These are phyloP conservation scores for Trifolium fragiferum DNA, from an alignment of 306 rosid genomes.

Conservation along the genomic window DNA sequence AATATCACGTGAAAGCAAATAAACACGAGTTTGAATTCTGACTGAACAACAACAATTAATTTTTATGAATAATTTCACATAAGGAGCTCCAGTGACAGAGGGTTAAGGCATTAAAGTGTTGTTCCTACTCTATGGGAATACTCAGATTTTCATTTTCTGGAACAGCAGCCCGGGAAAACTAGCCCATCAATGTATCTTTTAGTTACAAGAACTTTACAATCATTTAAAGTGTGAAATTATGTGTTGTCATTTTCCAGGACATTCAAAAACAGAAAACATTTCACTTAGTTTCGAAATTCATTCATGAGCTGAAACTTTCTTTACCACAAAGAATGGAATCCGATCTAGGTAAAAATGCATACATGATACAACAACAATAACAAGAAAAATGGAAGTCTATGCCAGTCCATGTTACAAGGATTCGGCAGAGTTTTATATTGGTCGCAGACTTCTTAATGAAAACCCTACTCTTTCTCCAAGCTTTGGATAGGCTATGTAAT, in stretches of 20 bases:
- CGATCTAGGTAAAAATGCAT: constrained; percentile 9
- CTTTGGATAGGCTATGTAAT: neutral
- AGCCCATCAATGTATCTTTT: constrained; percentile 25
- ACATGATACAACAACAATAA: neutral
- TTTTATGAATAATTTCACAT: constrained; percentile 17
- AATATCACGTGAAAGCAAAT: constrained; percentile 11
- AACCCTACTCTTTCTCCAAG: neutral
- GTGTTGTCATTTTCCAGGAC: constrained; percentile 20
- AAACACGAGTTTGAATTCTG: constrained; percentile 17
- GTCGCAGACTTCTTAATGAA: neutral
- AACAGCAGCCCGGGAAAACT: constrained; percentile 17
- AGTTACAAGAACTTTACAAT: neutral
- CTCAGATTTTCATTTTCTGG: constrained; percentile 14
- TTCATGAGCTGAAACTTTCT: constrained; percentile 30
- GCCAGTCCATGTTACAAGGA: neutral
- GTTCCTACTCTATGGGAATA: constrained; percentile 15
- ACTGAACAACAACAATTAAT: constrained; percentile 17
- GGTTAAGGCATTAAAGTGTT: constrained; percentile 16
- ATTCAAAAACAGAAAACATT: constrained; percentile 25
- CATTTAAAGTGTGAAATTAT: no score
- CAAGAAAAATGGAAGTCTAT: neutral
- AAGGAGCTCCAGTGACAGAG: constrained; percentile 30
- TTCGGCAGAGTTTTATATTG: constrained; percentile 1
- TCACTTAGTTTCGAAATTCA: constrained; percentile 8
- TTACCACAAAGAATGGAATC: constrained; percentile 18